Evolutionary conservation across 2,329 filamentous ascomycete species (phyloP), one percentile per base, ranked within the genome.

Genomic region (Rhynchosporium secalis): DNA sequence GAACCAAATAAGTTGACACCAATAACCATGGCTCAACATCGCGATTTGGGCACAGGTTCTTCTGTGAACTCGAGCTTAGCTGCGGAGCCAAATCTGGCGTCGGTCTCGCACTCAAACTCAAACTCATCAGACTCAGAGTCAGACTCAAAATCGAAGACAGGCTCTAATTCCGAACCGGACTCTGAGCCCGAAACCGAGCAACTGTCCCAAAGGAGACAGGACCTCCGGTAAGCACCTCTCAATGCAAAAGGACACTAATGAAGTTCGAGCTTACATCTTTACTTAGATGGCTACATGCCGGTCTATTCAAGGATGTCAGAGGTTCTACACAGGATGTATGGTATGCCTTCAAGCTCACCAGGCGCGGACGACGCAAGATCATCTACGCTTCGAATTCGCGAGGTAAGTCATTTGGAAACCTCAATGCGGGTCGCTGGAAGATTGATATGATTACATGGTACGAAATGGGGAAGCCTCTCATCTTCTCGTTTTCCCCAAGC

Each of bases 251-350:
- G 8, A 29, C 4, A 28, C 8, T n/a, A 33, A 33, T 33, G 10
- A 9, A 4, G 47, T 13, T 20, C 4, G 8, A 12, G 26, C 33
- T 55, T 26, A 56, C 33, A 26, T 1, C 2, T n/a, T 1, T 20
- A 8, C 7, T 8, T 7, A 66, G 62, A 8, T 66, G 65, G 65
- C 49, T 69, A 3, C 61, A 66, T 54, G 65, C 63, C 20, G 66
- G 66, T 7, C 33, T 65, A 2, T 51, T 58, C n/a, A 36, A 31
- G 4, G 52, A 63, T 46, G 29, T 38, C 1, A 43, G 57, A 7
- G 55, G 51, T 4, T 29, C 29, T 4, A 41, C 40, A 10, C 38
- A 51, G 2, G 58, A 68, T 29, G 61, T 65, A 12, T 68, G 56
- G 56, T 68, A 62, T 31, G 58, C 61, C 0, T 68, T 66, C 40